Conservation (phyloP, 2,329 filamentous ascomycete genomes). For the Canariomyces notabilis region DNA sequence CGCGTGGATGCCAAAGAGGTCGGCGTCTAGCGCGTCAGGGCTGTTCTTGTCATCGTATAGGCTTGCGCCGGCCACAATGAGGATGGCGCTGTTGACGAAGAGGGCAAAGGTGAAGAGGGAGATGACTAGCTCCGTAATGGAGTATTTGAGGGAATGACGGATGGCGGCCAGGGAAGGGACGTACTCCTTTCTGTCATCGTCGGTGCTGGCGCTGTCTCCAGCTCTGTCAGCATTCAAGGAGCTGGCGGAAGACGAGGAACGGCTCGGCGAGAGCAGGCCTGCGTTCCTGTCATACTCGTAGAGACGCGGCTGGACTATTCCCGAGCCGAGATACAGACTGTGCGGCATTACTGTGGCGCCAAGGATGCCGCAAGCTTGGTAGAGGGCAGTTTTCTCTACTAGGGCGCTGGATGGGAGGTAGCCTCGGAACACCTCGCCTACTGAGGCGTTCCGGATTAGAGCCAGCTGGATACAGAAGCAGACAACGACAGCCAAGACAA, state of each 20-base stretch:
- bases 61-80: conserved; percentile 75
- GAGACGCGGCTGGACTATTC: conserved; percentile 63
- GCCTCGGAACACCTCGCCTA: conserved; percentile 58
- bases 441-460: conserved; percentile 49
- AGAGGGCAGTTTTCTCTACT: conserved; percentile 52
- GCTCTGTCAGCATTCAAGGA: conserved; percentile 21
- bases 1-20: conserved; percentile 78
- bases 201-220: conserved; percentile 15
- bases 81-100: conserved; percentile 77
- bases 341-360: conserved; percentile 73
- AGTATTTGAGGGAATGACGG: conserved; percentile 66
- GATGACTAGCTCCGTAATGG: conserved; percentile 63
- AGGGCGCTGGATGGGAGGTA: conserved; percentile 59
- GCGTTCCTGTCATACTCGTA: conserved; percentile 57
- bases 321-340: conserved; percentile 63
- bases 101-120: conserved; percentile 78
- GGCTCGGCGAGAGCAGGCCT: conserved; percentile 43
- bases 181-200: conserved; percentile 53
- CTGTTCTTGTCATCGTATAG: conserved; percentile 53
- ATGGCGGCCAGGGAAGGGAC: conserved; percentile 69
- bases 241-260: conserved; percentile 22
- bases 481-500: conserved; percentile 39
- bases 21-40: conserved; percentile 57
- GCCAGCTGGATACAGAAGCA: conserved; percentile 36
- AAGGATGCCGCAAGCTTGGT: conserved; percentile 70